Evolutionary conservation across 2,329 filamentous ascomycete species (phyloP), one percentile per base, ranked within the genome.

Genomic region (Blastomyces gilchristii): DNA sequence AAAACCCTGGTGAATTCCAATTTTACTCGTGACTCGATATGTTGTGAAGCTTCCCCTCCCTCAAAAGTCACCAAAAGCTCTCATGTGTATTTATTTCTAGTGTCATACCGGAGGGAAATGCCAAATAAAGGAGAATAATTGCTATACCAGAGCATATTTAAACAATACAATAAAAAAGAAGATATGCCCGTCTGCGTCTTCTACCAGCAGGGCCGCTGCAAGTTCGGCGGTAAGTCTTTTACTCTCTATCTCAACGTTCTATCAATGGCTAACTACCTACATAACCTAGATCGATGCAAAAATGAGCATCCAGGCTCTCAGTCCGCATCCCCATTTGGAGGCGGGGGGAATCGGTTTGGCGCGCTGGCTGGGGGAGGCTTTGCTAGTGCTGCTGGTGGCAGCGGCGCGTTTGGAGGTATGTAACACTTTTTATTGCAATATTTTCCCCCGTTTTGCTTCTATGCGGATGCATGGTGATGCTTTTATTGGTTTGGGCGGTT

Each of bases 121-220:
- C 14, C 18, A 52, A 52, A 50, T 50, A 50, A 28, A 50, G 41
- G 6, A 28, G 12, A 8, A 50, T 50, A 50, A 28, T 25, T 14
- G 9, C 47, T 16, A 43, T 43, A 43, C 16, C 16, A 43, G 41
- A 43, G 18, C 12, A 5, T 43, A 43, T 43, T 43, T 14, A 28
- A 31, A 45, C 14, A 18, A 59, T 12, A 4, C 16, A 31, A 47
- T 5, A 43, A n/a, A 2, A 6, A 59, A 14, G 16, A 16, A 61
- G 72, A 61, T 22, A 79, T 79, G 78, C 71, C 71, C 14, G 69
- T 87, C 63, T 90, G 87, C 78, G 81, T 75, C 66, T 90, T 83
- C 73, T 90, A 80, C 70, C 81, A 82, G 71, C 81, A 86, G 71
- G 86, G 86, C 53, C 80, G 79, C 66, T 91, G 87, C 78, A 83